Evolutionary conservation across 2,329 filamentous ascomycete species (phyloP).

Genomic region (Ceratocystis harringtonii): DNA sequence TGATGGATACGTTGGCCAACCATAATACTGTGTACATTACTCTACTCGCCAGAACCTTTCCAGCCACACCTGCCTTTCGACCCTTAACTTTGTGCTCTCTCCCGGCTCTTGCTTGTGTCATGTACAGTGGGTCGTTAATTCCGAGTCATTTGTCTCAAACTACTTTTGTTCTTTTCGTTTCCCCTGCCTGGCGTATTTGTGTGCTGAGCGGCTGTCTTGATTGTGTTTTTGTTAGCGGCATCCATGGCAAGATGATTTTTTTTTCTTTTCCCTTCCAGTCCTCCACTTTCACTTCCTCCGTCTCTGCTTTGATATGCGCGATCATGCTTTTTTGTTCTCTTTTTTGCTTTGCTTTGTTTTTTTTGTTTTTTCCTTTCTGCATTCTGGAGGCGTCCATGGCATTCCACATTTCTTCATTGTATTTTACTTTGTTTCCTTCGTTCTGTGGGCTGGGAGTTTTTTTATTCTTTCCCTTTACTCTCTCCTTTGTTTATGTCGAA

Average conservation of each 20-base stretch:
- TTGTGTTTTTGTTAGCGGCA: constrained; percentile 7
- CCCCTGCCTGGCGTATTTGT: background rate
- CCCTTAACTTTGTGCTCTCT: background rate
- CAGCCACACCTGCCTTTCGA: background rate
- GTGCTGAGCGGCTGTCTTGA: constrained; percentile 1
- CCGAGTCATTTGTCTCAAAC: background rate
- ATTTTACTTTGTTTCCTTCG: constrained; percentile 2
- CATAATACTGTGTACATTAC: background rate
- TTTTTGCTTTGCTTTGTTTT: background rate
- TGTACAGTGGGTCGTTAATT: background rate
- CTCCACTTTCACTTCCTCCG: background rate
- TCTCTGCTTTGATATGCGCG: background rate
- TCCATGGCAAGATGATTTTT: constrained; percentile 6
- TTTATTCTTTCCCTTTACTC: background rate
- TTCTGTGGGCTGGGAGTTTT: background rate
- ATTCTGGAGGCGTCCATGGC: background rate
- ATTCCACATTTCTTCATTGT: constrained; percentile 1
- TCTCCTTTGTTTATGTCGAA: constrained; percentile 17
- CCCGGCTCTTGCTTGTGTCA: background rate
- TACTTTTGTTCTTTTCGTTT: constrained; percentile 6
- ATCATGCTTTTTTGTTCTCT: constrained; percentile 7
- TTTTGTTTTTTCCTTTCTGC: too few relatives aligned
- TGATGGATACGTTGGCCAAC: background rate
- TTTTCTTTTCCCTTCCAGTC: constrained; percentile 21
- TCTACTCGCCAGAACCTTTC: background rate